Evolutionary conservation across 106 monocot genomes (phyloP), one percentile per base, ranked within the genome.

Genomic region (Ottelia alismoides): DNA sequence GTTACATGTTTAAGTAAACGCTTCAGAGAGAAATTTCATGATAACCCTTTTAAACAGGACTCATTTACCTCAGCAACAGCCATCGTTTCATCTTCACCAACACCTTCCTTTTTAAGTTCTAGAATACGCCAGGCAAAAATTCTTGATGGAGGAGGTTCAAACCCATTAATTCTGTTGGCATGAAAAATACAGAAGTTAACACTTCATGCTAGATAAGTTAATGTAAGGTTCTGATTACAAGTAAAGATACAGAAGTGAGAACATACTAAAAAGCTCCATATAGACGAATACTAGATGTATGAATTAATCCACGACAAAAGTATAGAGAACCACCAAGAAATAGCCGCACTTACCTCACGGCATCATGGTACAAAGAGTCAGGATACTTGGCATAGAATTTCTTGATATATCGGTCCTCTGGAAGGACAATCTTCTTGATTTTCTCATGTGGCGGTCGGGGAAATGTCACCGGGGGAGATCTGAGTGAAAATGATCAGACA

Each of bases 111-210:
- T 64, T 77, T 89, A 50, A 98, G 43, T 30, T 98, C 82, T 31
- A 98, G 59, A 4, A 98, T 79, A 31, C 89, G 82, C 76, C 84
- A 85, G 27, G 85, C 89, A 75, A 89, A 98, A 49, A 98, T 58
- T 67, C 89, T 73, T n/a, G 96, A 70, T 47, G 89, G 85, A 61
- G 96, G 96, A 32, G 96, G 85, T 22, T 76, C 74, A 58, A 88
- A 85, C 24, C 78, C 73, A 40, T 65, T 88, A 55, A 94, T 61
- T 73, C 94, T 82, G 63, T 44, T 2, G n/a, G n/a, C n/a, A n/a
- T n/a, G n/a, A 40, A 19, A 27, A 25, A 47, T 17, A 46, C 35
- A 35, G 35, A 6, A 6, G 35, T 35, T 12, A 35, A 35, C 35
- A 35, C n/a, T n/a, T n/a, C n/a, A n/a, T n/a, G n/a, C n/a, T n/a